phyloP scores from a whole-genome alignment of 345 rosid species.

The Eucalyptus shirleyi region DNA sequence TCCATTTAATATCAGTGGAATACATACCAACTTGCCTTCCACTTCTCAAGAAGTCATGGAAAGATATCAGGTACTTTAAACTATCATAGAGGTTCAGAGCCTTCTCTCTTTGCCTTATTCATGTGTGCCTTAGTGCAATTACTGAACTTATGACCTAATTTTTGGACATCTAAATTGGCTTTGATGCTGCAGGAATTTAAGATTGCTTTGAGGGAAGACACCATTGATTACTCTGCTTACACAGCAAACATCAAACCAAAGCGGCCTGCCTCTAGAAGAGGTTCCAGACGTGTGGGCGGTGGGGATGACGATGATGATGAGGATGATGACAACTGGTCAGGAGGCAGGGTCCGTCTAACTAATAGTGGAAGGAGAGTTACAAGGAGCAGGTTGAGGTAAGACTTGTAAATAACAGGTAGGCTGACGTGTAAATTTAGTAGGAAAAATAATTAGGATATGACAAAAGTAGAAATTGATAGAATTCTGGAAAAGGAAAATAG shows the following conservation, averaged over 20 bases:
- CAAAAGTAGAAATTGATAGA: neutral
- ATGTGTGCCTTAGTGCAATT: neutral
- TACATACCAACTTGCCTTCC: slow-evolving; percentile 34
- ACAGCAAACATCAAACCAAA: slow-evolving; percentile 83
- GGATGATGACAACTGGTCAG: slow-evolving; percentile 42
- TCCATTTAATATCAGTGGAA: slow-evolving; percentile 55
- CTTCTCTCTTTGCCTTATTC: neutral
- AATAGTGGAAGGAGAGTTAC: slow-evolving; percentile 26
- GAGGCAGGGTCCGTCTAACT: slow-evolving; percentile 25
- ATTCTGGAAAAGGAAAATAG: neutral
- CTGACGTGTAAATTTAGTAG: neutral
- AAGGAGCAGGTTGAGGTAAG: slow-evolving; percentile 39
- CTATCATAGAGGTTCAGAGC: neutral
- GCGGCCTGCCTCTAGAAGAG: slow-evolving; percentile 46
- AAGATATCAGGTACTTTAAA: slow-evolving; percentile 64
- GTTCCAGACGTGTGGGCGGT: slow-evolving; percentile 8
- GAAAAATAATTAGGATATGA: neutral
- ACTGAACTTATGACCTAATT: neutral
- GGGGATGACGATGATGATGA: slow-evolving; percentile 29
- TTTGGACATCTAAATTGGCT: neutral
- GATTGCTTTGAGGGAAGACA: slow-evolving; percentile 78
- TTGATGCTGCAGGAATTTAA: slow-evolving; percentile 58
- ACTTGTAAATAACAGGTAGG: slow-evolving; percentile 9
- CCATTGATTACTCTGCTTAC: slow-evolving; percentile 63
- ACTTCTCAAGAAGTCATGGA: slow-evolving; percentile 54